Conservation (phyloP, 345 rosid genomes). For the Streptanthus diversifolius region DNA sequence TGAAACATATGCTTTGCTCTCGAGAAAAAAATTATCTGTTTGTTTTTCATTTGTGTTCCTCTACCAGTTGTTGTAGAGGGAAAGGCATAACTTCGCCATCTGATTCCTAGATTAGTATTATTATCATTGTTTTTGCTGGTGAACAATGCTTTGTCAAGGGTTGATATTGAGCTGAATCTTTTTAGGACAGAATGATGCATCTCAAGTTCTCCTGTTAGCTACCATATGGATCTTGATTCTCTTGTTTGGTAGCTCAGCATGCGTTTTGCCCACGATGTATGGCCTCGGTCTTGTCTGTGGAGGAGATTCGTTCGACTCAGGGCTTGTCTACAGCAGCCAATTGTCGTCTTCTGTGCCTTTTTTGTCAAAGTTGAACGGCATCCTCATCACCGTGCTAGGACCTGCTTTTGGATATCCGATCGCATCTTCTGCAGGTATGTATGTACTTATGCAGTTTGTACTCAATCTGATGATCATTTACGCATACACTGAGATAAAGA, state of each 20-base stretch:
- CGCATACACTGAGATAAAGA: background rate
- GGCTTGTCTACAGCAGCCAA: slow-evolving; percentile 42
- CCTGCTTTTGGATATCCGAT: slow-evolving; percentile 68
- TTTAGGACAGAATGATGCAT: slow-evolving; percentile 98
- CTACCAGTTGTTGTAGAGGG: background rate
- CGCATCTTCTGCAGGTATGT: slow-evolving; percentile 73
- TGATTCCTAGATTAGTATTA: background rate
- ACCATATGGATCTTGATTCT: slow-evolving; percentile 84
- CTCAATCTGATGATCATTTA: background rate
- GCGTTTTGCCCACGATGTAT: slow-evolving; percentile 57
- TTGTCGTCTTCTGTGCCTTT: slow-evolving; percentile 41
- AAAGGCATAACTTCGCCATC: background rate
- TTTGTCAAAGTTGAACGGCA: slow-evolving; percentile 48
- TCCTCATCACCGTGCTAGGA: slow-evolving; percentile 66
- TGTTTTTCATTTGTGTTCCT: background rate
- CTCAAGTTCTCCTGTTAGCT: slow-evolving; percentile 78
- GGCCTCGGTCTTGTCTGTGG: slow-evolving; percentile 55
- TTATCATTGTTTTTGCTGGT: background rate
- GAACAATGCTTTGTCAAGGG: slow-evolving; percentile 15
- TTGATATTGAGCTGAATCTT: slow-evolving; percentile 62
- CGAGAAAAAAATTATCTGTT: background rate
- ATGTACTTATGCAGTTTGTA: background rate
- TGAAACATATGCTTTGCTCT: background rate
- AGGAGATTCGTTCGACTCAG: slow-evolving; percentile 47
- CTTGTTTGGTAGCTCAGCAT: slow-evolving; percentile 59